Evolutionary conservation across 202 grass and related monocot species (phyloP).

Genomic region (Panicum hallii): DNA sequence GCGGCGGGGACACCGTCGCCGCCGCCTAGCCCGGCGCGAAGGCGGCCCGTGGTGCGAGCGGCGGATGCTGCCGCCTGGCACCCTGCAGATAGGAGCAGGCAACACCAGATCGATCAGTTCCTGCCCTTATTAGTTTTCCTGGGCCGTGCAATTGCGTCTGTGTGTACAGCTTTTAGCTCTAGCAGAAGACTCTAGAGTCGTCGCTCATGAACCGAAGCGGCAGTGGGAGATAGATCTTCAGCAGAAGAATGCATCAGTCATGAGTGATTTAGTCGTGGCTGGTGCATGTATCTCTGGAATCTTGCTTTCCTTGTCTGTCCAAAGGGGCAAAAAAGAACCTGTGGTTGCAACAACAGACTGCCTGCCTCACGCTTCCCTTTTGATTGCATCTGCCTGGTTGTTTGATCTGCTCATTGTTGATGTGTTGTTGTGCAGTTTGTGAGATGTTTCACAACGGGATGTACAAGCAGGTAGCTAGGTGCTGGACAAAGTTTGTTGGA

Average conservation of each 20-base stretch:
- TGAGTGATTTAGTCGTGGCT: neutral
- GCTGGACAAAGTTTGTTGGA: neutral
- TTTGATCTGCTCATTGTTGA: neutral
- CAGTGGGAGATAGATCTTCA: neutral
- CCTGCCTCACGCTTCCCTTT: no score
- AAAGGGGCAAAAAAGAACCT: neutral
- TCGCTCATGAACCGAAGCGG: constrained; percentile 16
- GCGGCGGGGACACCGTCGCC: constrained; percentile 47
- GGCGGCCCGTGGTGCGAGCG: neutral
- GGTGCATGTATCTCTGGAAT: constrained; percentile 32
- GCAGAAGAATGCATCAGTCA: neutral
- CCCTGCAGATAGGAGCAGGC: constrained; percentile 32
- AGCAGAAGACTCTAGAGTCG: neutral
- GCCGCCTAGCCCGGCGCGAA: constrained; percentile 32
- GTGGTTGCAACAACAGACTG: constrained; percentile 14
- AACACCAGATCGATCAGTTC: neutral
- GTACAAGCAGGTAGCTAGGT: neutral
- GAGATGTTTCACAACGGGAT: neutral
- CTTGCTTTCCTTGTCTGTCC: neutral
- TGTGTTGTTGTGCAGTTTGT: no score
- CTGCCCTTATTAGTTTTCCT: constrained; percentile 10
- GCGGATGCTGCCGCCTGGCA: neutral
- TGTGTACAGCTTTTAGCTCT: constrained; percentile 28
- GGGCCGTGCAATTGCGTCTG: constrained; percentile 20
- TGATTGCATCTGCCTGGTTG: neutral